Percentiles rank a stretch among this genome's conserved stretches.
Conservation (phyloP, 345 rosid species). For the Aquilaria malaccensis region DNA sequence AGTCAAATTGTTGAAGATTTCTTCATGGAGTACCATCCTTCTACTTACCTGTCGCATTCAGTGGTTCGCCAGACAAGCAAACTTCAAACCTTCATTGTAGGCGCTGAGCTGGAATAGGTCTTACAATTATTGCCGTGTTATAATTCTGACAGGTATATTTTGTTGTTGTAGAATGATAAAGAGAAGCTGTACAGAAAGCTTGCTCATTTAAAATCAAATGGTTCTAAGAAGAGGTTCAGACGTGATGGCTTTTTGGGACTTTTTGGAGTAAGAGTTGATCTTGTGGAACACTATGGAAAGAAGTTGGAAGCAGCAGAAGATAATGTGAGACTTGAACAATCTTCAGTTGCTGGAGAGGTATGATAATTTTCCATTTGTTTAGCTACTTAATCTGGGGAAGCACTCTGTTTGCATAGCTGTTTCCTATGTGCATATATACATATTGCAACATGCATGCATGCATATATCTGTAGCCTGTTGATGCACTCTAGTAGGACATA, state of each 20-base stretch:
- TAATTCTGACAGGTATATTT: slow-evolving; percentile 9
- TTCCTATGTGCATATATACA: no score
- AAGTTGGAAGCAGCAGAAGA: slow-evolving; percentile 62
- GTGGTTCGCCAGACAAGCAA: slow-evolving; percentile 57
- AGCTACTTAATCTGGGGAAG: neutral
- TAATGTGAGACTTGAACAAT: slow-evolving; percentile 49
- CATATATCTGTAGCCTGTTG: no score
- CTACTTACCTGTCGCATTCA: slow-evolving; percentile 66
- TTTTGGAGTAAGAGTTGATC: slow-evolving; percentile 66
- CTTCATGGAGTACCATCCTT: slow-evolving; percentile 76
- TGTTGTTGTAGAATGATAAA: slow-evolving; percentile 44
- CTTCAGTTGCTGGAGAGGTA: slow-evolving; percentile 54
- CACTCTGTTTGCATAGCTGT: no score
- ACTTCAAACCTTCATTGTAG: slow-evolving; percentile 61
- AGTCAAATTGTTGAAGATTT: slow-evolving; percentile 67
- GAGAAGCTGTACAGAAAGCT: slow-evolving; percentile 60
- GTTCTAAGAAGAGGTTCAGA: slow-evolving; percentile 24
- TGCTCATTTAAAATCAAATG: slow-evolving; percentile 36
- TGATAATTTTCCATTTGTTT: neutral
- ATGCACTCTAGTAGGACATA: no score
- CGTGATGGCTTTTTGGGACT: slow-evolving; percentile 74
- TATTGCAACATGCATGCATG: no score
- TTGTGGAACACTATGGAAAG: slow-evolving; percentile 51
- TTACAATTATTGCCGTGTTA: slow-evolving; percentile 1
- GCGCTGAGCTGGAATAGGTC: slow-evolving; percentile 15